A percentile compares a stretch with the other conserved stretches of the same genome.
phyloP scores from a whole-genome alignment of 306 rosid genomes.

The Purshia tridentata region DNA sequence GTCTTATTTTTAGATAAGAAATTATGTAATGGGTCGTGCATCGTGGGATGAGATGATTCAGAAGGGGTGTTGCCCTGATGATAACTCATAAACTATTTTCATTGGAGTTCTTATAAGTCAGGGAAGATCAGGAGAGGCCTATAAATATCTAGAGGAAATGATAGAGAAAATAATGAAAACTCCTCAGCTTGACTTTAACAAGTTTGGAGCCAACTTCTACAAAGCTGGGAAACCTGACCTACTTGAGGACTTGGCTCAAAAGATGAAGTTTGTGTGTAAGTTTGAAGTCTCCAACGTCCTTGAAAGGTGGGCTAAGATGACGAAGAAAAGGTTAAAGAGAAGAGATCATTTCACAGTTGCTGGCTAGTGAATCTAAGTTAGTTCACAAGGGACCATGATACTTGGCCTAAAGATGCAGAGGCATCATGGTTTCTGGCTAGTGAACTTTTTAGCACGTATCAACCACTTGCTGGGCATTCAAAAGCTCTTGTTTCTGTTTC shows the following conservation, averaged over 20 bases:
- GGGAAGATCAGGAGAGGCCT: constrained; percentile 68
- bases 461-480: not conserved
- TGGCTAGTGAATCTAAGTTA: constrained; percentile 7
- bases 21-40: constrained; percentile 61
- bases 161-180: constrained; percentile 86
- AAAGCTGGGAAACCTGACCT: constrained; percentile 68
- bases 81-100: constrained; percentile 67
- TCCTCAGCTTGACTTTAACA: constrained; percentile 82
- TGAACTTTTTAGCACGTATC: not conserved
- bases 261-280: constrained; percentile 74
- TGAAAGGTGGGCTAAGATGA: constrained; percentile 74
- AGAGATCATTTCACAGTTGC: constrained; percentile 31
- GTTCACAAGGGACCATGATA: not conserved
- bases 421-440: not conserved
- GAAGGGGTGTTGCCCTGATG: constrained; percentile 81
- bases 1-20: constrained; percentile 61
- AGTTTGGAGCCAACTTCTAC: constrained; percentile 76
- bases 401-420: not conserved
- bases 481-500: not conserved
- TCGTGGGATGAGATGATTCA: constrained; percentile 76
- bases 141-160: constrained; percentile 78
- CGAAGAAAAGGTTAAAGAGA: constrained; percentile 56
- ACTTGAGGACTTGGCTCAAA: constrained; percentile 71
- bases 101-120: constrained; percentile 79
- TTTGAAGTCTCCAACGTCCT: constrained; percentile 71